phyloP scores from a whole-genome alignment of 805 yeast genomes.

The Kazachstania martiniae region DNA sequence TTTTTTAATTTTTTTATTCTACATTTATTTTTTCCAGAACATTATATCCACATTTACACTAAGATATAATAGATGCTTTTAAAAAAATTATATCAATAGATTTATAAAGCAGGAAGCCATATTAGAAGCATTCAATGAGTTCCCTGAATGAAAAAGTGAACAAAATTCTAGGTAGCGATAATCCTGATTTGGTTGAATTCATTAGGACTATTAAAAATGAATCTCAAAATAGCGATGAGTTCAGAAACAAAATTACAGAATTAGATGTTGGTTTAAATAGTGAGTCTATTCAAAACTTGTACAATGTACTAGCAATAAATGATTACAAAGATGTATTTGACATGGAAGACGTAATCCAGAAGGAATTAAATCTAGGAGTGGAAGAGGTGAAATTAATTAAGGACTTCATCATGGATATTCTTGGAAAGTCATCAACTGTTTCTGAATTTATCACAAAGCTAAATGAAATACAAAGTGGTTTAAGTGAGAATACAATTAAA shows the following conservation, averaged over 20 bases:
- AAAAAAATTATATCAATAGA: no score
- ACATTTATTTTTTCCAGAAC: background rate
- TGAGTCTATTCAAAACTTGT: slow-evolving; percentile 8
- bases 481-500: slow-evolving; percentile 3
- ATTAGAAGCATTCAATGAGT: slow-evolving; percentile 1
- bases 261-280: slow-evolving; percentile 33
- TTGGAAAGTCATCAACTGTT: slow-evolving; percentile 6
- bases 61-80: background rate
- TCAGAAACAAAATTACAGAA: slow-evolving; percentile 30
- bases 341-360: slow-evolving; percentile 7
- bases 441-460: slow-evolving; percentile 7
- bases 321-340: slow-evolving; percentile 1
- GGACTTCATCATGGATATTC: slow-evolving; percentile 14
- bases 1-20: slow-evolving; percentile 1
- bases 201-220: slow-evolving; percentile 31
- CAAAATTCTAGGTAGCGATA: slow-evolving; percentile 29
- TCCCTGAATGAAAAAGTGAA: slow-evolving; percentile 10
- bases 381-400: slow-evolving; percentile 14
- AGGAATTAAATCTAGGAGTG: slow-evolving; percentile 6
- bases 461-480: slow-evolving; percentile 18
- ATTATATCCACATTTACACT: background rate
- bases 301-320: slow-evolving; percentile 3
- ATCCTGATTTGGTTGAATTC: slow-evolving; percentile 37
- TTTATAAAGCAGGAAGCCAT: no score
- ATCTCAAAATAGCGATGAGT: slow-evolving; percentile 26